Base-by-base conservation (phyloP, 2,329 filamentous ascomycete species). In the Fusarium chaquense region DNA sequence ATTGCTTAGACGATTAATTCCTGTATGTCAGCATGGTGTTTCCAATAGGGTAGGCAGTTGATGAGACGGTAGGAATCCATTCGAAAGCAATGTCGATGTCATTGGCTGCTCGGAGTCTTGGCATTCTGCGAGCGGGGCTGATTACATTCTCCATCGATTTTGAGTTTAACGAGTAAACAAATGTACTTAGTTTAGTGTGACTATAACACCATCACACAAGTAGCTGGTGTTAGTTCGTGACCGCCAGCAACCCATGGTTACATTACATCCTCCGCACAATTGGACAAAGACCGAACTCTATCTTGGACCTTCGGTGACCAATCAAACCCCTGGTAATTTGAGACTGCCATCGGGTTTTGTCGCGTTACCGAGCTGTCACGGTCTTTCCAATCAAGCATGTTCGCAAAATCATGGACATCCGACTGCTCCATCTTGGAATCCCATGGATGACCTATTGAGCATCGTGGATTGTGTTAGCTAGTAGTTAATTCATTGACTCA, bases 31-130 rank as follows among this genome's bases (percentile, higher is more conserved):
- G 46, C 46, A 41, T 16, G n/a, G 15, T 9, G 16, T 49, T 26
- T 20, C 30, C 22, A 26, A 26, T 26, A 46, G 38, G 20, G 52
- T 30, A 58, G 20, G 30, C 22, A 57, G n/a, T 43, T 33, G 58
- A 33, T 43, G 30, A 26, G 55, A 13, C n/a, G 18, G n/a, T 4
- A 43, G 22, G 18, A 6, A 26, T n/a, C 24, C 32, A 26, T 26
- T 8, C 13, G 16, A 36, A 20, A 12, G 52, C 13, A 6, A 16
- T 26, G 15, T 28, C 13, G 13, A 8, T 0, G 15, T n/a, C 1
- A 62, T 55, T 62, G 60, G 58, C 20, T 40, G 7, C 1, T 65
- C 62, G 62, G 62, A 28, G 30, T 65, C 62, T 65, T 65, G 60
- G 62, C 62, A 65, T 65, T 28, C 3, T 5, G 60, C 61, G 62